Conservation (phyloP, 2,329 filamentous ascomycete species). For the Exophiala bonariae region DNA sequence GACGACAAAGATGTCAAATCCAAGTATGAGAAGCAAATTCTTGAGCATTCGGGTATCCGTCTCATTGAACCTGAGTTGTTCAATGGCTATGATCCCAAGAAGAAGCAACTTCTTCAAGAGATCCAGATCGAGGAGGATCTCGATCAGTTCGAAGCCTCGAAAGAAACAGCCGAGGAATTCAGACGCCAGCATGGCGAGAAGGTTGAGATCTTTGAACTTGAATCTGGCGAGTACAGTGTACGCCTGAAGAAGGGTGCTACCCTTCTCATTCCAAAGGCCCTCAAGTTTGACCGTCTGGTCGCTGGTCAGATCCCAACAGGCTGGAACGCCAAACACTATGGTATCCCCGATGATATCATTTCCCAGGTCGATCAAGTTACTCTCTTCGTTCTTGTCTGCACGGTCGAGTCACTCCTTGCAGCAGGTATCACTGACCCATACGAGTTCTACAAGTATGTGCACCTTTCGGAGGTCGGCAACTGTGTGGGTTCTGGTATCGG, state of each 20-base stretch:
- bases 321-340: slow-evolving; percentile 95
- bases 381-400: slow-evolving; percentile 90
- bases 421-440: slow-evolving; percentile 98
- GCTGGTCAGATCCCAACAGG: slow-evolving; percentile 96
- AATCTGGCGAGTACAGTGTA: slow-evolving; percentile 91
- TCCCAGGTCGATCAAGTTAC: slow-evolving; percentile 96
- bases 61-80: slow-evolving; percentile 97
- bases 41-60: slow-evolving; percentile 96
- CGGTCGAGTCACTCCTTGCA: slow-evolving; percentile 84
- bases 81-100: slow-evolving; percentile 93
- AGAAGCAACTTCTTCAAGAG: slow-evolving; percentile 97
- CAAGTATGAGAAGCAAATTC: slow-evolving; percentile 95
- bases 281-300: slow-evolving; percentile 95
- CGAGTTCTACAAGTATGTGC: slow-evolving; percentile 99
- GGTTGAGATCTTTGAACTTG: slow-evolving; percentile 95
- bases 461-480: slow-evolving; percentile 96
- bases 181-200: slow-evolving; percentile 96
- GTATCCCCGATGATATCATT: slow-evolving; percentile 96
- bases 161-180: slow-evolving; percentile 97
- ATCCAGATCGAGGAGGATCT: slow-evolving; percentile 96
- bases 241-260: slow-evolving; percentile 94
- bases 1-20: slow-evolving; percentile 97
- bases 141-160: slow-evolving; percentile 94
- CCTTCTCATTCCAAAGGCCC: slow-evolving; percentile 92
- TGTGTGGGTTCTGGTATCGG: slow-evolving; percentile 98